Conservation (phyloP, 192 early-diverging fungal species). For the Coemansia biformis region DNA sequence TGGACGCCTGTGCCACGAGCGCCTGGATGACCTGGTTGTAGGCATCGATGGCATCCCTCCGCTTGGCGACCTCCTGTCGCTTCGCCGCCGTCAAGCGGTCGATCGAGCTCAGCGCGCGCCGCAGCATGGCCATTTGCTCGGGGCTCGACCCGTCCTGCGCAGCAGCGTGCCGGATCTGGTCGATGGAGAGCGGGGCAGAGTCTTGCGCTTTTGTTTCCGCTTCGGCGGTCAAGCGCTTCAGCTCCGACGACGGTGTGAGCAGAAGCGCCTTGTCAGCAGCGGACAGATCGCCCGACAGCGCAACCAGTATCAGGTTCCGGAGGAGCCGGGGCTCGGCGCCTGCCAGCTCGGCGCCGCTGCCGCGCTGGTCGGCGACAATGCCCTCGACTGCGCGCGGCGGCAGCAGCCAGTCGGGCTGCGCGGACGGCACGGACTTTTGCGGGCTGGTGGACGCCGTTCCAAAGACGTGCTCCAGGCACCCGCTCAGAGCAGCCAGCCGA, state of each 20-base stretch:
- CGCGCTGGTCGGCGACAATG: neutral
- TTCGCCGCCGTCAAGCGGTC: conserved; percentile 9
- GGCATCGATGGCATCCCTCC: conserved; percentile 22
- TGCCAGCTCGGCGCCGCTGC: neutral
- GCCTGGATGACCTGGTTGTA: conserved; percentile 49
- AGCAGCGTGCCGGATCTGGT: conserved; percentile 19
- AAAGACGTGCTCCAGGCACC: conserved; percentile 16
- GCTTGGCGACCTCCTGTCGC: conserved; percentile 19
- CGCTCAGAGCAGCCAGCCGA: conserved; percentile 1
- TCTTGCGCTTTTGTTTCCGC: neutral
- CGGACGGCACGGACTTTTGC: neutral
- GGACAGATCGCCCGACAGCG: conserved; percentile 3
- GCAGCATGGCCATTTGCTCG: neutral
- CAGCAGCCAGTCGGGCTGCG: neutral
- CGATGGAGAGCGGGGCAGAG: conserved; percentile 4
- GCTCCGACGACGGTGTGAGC: conserved; percentile 13
- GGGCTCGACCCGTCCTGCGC: neutral
- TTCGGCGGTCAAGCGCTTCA: neutral
- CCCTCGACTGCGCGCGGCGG: neutral
- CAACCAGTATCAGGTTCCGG: conserved; percentile 19
- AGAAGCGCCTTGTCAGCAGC: conserved; percentile 2
- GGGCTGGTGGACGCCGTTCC: neutral
- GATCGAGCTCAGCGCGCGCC: conserved; percentile 22
- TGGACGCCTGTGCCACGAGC: conserved; percentile 34
- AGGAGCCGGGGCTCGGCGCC: conserved; percentile 26